Evolutionary conservation across 352 stramenopile species (phyloP).

Genomic region (Globisporangium mamillatum): DNA sequence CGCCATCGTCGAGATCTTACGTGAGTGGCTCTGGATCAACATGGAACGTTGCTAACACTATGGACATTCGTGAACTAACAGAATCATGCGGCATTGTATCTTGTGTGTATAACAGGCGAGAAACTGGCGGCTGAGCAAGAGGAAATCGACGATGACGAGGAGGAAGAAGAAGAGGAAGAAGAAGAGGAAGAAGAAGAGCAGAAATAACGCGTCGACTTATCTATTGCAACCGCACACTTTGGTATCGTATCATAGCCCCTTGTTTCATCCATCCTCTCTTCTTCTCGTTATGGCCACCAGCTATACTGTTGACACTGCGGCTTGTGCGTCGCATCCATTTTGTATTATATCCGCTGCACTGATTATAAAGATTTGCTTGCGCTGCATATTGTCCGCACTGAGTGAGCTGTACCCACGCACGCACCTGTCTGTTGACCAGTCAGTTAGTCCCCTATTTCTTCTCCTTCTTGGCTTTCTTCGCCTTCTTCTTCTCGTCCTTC

Average conservation of each 20-base stretch:
- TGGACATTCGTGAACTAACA: neutral
- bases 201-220: slow-evolving; percentile 4
- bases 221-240: slow-evolving; percentile 5
- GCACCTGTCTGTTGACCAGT: slow-evolving; percentile 17
- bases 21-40: slow-evolving; percentile 31
- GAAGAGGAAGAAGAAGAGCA: slow-evolving; percentile 29
- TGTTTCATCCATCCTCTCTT: slow-evolving; percentile 14
- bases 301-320: neutral
- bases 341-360: slow-evolving; percentile 22
- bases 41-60: neutral
- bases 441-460: slow-evolving; percentile 52
- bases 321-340: neutral
- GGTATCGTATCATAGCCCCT: slow-evolving; percentile 7
- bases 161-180: slow-evolving; percentile 47
- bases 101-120: slow-evolving; percentile 40
- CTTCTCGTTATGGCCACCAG: slow-evolving; percentile 37
- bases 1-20: slow-evolving; percentile 83
- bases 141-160: slow-evolving; percentile 57
- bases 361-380: slow-evolving; percentile 20
- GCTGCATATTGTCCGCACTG: neutral
- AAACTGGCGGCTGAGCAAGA: slow-evolving; percentile 77
- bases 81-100: neutral
- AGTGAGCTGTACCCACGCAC: neutral
- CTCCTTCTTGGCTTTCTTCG: slow-evolving; percentile 66
- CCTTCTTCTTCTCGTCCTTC: slow-evolving; percentile 55